Base-by-base conservation (phyloP, 2,329 filamentous ascomycete species). In the Zarea fungicola region DNA sequence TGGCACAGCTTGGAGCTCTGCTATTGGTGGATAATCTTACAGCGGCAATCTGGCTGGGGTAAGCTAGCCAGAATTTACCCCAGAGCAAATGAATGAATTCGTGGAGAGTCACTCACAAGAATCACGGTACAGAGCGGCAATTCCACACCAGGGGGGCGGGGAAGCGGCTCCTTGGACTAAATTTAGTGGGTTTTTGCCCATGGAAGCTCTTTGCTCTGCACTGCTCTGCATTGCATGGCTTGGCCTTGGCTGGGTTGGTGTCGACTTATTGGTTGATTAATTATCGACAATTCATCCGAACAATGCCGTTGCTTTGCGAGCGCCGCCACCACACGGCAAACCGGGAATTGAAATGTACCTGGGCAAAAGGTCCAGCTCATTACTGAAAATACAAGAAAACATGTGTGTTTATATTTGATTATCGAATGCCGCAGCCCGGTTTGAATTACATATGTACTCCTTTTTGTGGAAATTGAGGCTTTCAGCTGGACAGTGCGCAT, bases 401-500 rank as follows among this genome's bases (percentile, higher is more conserved):
- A n/a, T n/a, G n/a, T n/a, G n/a, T n/a, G n/a, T n/a, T n/a, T n/a
- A 29, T 8, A 29, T 29, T 29, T 29, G 28, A 29, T 29, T 8
- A 14, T 14, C 14, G 28, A 29, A 29, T n/a, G n/a, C 28, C 28
- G 14, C 14, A 29, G 28, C 28, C 28, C n/a, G n/a, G n/a, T n/a
- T n/a, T n/a, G n/a, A n/a, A n/a, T n/a, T n/a, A n/a, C n/a, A n/a
- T n/a, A n/a, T n/a, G n/a, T n/a, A n/a, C n/a, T n/a, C n/a, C n/a
- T n/a, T n/a, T n/a, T n/a, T n/a, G n/a, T n/a, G n/a, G n/a, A n/a
- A n/a, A n/a, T n/a, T n/a, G n/a, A n/a, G n/a, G n/a, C n/a, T 9
- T 26, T 23, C 19, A 48, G 37, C 37, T 48, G 2, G 45, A 35
- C 13, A 42, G 40, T 2, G 59, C 49, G 34, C 59, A 61, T 6